Conservation (phyloP, 352 stramenopile species). For the Phytophthora sp. region DNA sequence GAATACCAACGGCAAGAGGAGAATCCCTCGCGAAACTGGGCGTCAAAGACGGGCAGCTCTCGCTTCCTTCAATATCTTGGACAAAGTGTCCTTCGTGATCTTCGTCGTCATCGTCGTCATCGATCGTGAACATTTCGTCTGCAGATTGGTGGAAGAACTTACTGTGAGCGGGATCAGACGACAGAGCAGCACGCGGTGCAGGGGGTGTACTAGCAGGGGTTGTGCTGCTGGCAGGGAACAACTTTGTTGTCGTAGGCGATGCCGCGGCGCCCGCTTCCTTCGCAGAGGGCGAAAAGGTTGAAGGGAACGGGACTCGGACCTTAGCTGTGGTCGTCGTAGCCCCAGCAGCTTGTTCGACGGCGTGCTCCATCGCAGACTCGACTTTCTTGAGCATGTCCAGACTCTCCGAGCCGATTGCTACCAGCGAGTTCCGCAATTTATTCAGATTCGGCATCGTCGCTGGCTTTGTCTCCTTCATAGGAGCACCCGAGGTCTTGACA, state of each 20-base stretch:
- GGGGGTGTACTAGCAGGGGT: conserved; percentile 20
- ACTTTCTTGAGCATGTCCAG: conserved; percentile 82
- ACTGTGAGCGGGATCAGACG: conserved; percentile 33
- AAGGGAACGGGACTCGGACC: conserved; percentile 45
- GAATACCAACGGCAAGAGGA: conserved; percentile 15
- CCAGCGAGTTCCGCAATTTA: conserved; percentile 67
- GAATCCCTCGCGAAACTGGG: conserved; percentile 59
- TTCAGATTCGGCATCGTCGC: conserved; percentile 55
- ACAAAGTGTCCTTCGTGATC: conserved; percentile 43
- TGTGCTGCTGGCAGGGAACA: not conserved
- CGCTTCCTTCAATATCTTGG: conserved; percentile 24
- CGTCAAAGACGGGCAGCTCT: conserved; percentile 50
- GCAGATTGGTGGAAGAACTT: conserved; percentile 62
- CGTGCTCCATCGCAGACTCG: conserved; percentile 52
- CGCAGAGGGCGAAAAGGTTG: conserved; percentile 26
- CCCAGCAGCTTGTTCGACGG: conserved; percentile 38
- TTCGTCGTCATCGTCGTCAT: conserved; percentile 81
- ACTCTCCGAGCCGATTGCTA: conserved; percentile 69
- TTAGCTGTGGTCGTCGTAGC: conserved; percentile 47
- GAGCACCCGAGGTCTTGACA: conserved; percentile 8
- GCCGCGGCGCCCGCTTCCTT: conserved; percentile 24
- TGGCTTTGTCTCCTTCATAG: conserved; percentile 23
- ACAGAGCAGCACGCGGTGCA: conserved; percentile 28
- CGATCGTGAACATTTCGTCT: conserved; percentile 87
- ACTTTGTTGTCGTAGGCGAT: conserved; percentile 14